Conservation (phyloP, 129 eudicot genomes). For the Cynara cardunculus region DNA sequence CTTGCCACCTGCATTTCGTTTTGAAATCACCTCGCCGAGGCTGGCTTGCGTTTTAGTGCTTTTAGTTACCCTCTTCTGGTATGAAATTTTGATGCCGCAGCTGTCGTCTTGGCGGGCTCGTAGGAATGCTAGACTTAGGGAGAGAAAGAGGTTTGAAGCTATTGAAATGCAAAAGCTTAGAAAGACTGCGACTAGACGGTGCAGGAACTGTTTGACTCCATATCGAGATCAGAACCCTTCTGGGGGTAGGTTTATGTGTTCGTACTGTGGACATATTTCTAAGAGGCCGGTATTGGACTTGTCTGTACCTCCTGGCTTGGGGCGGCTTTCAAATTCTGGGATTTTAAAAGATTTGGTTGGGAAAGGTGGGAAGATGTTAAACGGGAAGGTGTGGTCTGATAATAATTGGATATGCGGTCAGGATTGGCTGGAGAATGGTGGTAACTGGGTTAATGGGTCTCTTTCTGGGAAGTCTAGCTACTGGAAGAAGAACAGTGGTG, state of each 20-base stretch:
- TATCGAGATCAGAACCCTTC: slow-evolving; percentile 91
- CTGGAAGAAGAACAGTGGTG: slow-evolving; percentile 42
- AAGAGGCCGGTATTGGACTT: slow-evolving; percentile 75
- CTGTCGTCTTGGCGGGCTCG: slow-evolving; percentile 69
- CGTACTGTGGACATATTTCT: slow-evolving; percentile 85
- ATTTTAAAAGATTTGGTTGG: slow-evolving; percentile 59
- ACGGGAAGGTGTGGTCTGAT: slow-evolving; percentile 71
- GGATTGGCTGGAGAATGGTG: slow-evolving; percentile 69
- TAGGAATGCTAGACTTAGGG: slow-evolving; percentile 82
- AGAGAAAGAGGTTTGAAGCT: slow-evolving; percentile 77
- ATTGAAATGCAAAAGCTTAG: slow-evolving; percentile 79
- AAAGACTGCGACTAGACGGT: slow-evolving; percentile 75
- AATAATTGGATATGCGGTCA: slow-evolving; percentile 71
- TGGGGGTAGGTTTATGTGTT: slow-evolving; percentile 86
- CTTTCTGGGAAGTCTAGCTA: slow-evolving; percentile 45
- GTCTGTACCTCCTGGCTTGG: slow-evolving; percentile 54
- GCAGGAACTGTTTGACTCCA: slow-evolving; percentile 83
- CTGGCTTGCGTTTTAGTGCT: slow-evolving; percentile 82
- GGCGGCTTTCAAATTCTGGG: slow-evolving; percentile 53
- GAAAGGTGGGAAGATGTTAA: slow-evolving; percentile 64
- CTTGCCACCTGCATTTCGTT: slow-evolving; percentile 83
- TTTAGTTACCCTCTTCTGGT: slow-evolving; percentile 79
- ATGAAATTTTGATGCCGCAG: slow-evolving; percentile 86
- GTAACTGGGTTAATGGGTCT: slow-evolving; percentile 59
- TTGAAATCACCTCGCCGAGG: slow-evolving; percentile 81